Evolutionary conservation across 495 filamentous ascomycete genomes (phyloP), one percentile per base, ranked within the genome.

Genomic region (Penicillium subrubescens): DNA sequence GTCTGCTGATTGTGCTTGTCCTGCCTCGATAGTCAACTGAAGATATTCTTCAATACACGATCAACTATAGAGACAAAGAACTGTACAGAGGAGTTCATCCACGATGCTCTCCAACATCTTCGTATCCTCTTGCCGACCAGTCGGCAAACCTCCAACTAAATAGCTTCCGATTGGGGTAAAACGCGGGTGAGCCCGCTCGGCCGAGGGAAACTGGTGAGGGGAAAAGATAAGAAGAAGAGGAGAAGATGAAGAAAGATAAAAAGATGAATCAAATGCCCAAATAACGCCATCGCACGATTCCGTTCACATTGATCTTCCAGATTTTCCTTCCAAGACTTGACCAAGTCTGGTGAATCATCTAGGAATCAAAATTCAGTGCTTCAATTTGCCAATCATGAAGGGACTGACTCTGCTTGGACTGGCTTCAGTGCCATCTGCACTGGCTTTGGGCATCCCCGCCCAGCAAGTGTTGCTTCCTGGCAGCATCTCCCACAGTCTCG

Each of bases 371-470:
- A n/a, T 46, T 25, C 37, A 41, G 5, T 19, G 3, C 14, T 25
- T 25, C 21, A 48, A 44, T 44, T 44, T 44, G 44, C 0, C 44
- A 48, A 25, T 25, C 3, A 73, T 72, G 71, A 73, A 67, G 54
- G 31, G 56, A 3, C 39, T 66, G 27, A 21, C 58, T 12, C 62
- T 71, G 10, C 55, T 73, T 21, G 58, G 63, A 41, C 51, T 69
- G 64, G 71, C 61, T 12, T 61, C 61, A n/a, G 39, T 70, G 67
- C 71, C 71, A 57, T 63, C 71, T 17, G 61, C 64, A 27, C 52
- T 74, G 19, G 70, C 70, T 5, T 54, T 74, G 52, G 67, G 69
- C 57, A 71, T 73, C 61, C 71, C 71, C 29, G 29, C 60, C 21
- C 66, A 69, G 21, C 69, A 73, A 51, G 48, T 59, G 41, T 43